Evolutionary conservation across 1,284 basidiomycete genomes (phyloP).

Genomic region (Ganoderma multipileum): DNA sequence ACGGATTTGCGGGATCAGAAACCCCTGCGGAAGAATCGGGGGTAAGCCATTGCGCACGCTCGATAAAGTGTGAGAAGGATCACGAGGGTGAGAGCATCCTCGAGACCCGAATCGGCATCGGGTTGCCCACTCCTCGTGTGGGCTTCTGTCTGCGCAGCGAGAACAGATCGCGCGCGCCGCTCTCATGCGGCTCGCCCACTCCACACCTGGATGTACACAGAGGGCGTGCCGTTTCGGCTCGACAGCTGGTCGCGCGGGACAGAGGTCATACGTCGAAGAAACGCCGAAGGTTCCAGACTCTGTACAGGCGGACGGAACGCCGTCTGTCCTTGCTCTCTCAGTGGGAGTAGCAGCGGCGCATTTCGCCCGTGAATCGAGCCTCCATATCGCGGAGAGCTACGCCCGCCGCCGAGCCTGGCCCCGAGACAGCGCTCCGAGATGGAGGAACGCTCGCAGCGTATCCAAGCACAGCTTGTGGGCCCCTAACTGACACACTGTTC

Average conservation of each 20-base stretch:
- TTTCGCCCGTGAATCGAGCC: background rate
- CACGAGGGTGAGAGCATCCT: too few species aligned
- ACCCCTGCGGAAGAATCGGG: constrained; percentile 43
- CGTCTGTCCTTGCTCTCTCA: background rate
- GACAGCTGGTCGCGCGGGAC: background rate
- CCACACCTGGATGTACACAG: background rate
- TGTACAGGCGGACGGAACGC: too few species aligned
- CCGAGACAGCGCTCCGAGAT: background rate
- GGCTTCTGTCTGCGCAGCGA: background rate
- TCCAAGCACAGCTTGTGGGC: background rate
- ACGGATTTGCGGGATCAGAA: constrained; percentile 64
- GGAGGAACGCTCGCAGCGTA: background rate
- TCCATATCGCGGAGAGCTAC: background rate
- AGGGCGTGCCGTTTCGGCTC: constrained; percentile 2
- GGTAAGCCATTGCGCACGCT: background rate
- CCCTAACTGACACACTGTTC: background rate
- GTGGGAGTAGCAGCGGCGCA: background rate
- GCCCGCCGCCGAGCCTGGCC: background rate
- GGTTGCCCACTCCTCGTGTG: background rate
- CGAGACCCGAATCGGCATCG: background rate
- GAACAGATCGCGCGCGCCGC: background rate
- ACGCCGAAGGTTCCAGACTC: background rate
- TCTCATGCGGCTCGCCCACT: constrained; percentile 5
- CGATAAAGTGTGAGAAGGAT: background rate
- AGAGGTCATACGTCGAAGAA: background rate